Evolutionary conservation across 208 protist species (phyloP).

Genomic region (Naegleria fowleri): DNA sequence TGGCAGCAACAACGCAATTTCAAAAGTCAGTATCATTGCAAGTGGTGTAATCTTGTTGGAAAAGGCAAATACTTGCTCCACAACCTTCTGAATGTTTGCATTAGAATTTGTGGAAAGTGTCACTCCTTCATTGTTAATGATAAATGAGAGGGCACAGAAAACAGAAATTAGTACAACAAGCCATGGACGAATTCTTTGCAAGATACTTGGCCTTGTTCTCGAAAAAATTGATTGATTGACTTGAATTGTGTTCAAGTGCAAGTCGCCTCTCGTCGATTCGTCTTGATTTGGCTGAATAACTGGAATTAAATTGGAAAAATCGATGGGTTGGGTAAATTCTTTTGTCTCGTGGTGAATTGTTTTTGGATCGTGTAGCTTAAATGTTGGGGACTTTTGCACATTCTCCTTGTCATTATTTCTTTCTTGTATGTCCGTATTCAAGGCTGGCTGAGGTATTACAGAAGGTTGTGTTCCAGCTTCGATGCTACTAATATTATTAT

Average conservation of each 20-base stretch:
- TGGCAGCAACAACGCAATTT: neutral
- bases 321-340: neutral
- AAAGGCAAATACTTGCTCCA: neutral
- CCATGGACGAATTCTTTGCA: neutral
- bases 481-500: neutral
- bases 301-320: too few relatives aligned
- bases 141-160: neutral
- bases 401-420: too few relatives aligned
- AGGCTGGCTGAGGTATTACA: neutral
- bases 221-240: neutral
- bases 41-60: neutral
- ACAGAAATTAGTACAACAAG: neutral
- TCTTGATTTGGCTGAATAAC: neutral
- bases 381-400: neutral
- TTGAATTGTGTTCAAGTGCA: neutral
- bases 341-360: neutral
- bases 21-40: neutral
- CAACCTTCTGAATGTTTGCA: too few relatives aligned
- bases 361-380: neutral
- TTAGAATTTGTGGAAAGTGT: too few relatives aligned
- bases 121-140: neutral
- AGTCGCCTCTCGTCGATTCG: too few relatives aligned
- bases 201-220: neutral
- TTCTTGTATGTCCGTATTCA: too few relatives aligned
- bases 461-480: neutral